Evolutionary conservation across 176 grass and related monocot species (phyloP), one percentile per base, ranked within the genome.

Genomic region (Lolium perenne): DNA sequence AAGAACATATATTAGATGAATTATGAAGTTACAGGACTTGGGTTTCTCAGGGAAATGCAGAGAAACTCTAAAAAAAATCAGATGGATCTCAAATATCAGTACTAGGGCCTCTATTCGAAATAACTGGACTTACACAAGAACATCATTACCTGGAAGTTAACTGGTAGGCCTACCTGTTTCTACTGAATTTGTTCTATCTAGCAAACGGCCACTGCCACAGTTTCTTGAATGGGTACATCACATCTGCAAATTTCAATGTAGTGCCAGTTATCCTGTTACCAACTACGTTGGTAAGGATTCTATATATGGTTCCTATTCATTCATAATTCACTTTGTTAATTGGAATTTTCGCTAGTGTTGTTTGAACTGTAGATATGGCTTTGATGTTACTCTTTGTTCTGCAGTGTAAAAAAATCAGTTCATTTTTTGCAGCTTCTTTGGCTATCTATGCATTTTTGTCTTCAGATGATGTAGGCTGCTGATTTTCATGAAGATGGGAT

Each of bases 401-500:
- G 69, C 41, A 56, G 0, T 7, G 17, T 56, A 16, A 7, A 20
- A 56, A 56, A 18, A 7, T 56, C 17, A 56, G 54, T 56, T 56
- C 17, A 20, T 56, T 56, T 56, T 56, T 7, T 56, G 53, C 20
- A 56, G 54, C 4, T 56, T 56, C 54, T 7, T 40, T 71, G 10
- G 4, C 18, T 71, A 21, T 8, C 18, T 71, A 46, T 45, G 68
- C 68, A 1, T 13, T 43, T 11, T 11, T 46, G 4, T 71, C 68
- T 46, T 21, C 9, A 21, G 38, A 71, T 5, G 8, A 43, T n/a
- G 0, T 70, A 43, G 16, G 8, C 18, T 45, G 8, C 10, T 71
- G 17, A 45, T n/a, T 71, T 21, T 21, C 9, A n/a, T 71, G 95
- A 98, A 83, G 89, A 87, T 82, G 63, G 82, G 53, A 83, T 65